Conservation (phyloP, 352 stramenopile species). For the Phytophthora kernoviae region DNA sequence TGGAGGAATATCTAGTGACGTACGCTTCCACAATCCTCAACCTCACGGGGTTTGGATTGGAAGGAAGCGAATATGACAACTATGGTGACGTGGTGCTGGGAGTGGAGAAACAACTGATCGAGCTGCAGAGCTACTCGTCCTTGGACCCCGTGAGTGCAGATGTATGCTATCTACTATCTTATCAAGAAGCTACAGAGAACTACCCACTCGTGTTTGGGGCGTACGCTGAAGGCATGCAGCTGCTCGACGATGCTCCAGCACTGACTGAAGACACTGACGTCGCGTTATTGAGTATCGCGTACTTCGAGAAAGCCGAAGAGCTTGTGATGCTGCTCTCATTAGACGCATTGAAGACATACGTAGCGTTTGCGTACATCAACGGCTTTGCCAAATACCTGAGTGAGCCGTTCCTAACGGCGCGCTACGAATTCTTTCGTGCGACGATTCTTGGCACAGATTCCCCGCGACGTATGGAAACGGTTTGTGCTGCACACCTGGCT, state of each 20-base stretch:
- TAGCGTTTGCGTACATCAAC: slow-evolving; percentile 51
- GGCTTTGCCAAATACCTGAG: slow-evolving; percentile 41
- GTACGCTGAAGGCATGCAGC: slow-evolving; percentile 47
- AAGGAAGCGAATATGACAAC: slow-evolving; percentile 25
- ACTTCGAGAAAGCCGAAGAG: slow-evolving; percentile 54
- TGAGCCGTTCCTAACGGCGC: slow-evolving; percentile 74
- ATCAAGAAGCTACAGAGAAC: slow-evolving; percentile 48
- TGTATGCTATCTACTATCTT: slow-evolving; percentile 79
- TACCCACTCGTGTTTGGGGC: slow-evolving; percentile 61
- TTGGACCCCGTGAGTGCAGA: slow-evolving; percentile 23
- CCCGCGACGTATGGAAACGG: slow-evolving; percentile 46
- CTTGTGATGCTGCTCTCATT: slow-evolving; percentile 37
- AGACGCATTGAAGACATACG: slow-evolving; percentile 50
- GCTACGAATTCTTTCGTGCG: slow-evolving; percentile 88
- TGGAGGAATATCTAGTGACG: slow-evolving; percentile 38
- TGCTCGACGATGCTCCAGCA: slow-evolving; percentile 41
- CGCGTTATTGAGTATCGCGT: slow-evolving; percentile 52
- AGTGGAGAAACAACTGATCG: slow-evolving; percentile 35
- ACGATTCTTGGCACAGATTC: slow-evolving; percentile 68
- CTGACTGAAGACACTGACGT: slow-evolving; percentile 44
- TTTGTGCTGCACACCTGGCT: slow-evolving; percentile 46
- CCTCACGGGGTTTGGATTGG: slow-evolving; percentile 33
- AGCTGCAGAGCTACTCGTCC: slow-evolving; percentile 31
- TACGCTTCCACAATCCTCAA: slow-evolving; percentile 51
- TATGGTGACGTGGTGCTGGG: slow-evolving; percentile 29